These are phyloP conservation scores for Warburgia ugandensis DNA, from an alignment of 164 flowering plant genomes.

Conservation along the genomic window DNA sequence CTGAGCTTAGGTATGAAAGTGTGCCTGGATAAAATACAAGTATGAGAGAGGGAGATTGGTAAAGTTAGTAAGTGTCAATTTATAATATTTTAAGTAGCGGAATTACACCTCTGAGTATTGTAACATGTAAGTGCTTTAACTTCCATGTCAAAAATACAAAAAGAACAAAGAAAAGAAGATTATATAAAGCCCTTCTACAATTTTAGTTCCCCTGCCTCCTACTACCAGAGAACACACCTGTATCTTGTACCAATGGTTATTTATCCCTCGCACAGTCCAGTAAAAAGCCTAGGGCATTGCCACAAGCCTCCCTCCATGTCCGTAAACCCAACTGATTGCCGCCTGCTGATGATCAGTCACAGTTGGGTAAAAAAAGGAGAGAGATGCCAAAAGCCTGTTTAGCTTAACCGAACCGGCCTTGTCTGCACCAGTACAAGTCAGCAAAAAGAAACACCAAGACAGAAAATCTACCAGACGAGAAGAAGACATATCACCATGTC, in stretches of 20 bases:
- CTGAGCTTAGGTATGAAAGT: too few relatives aligned
- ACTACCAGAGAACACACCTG: neutral
- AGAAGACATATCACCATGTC: too few relatives aligned
- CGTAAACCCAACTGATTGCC: slow-evolving; percentile 5
- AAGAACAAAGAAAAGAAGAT: neutral
- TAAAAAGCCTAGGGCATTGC: slow-evolving; percentile 8
- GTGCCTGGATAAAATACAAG: neutral
- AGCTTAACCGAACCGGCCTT: neutral
- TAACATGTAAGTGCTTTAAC: slow-evolving; percentile 5
- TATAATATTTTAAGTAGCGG: slow-evolving; percentile 1
- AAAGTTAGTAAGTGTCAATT: neutral
- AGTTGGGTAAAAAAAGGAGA: too few relatives aligned
- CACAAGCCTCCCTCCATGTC: slow-evolving; percentile 5
- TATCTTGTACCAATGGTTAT: neutral
- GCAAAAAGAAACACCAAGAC: neutral
- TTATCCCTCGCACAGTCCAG: neutral
- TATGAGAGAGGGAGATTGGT: slow-evolving; percentile 4
- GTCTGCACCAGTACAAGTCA: neutral
- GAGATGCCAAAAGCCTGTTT: too few relatives aligned
- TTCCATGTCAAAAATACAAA: slow-evolving; percentile 10
- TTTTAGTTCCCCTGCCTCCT: neutral
- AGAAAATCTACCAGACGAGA: neutral
- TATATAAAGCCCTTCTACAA: neutral
- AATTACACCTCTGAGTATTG: slow-evolving; percentile 2
- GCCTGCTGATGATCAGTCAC: too few relatives aligned